Percentiles rank a stretch among this genome's conserved stretches.
Evolutionary conservation across 225 moss, liverwort and hornwort genomes (phyloP).

Genomic region (Marchantia polymorpha): DNA sequence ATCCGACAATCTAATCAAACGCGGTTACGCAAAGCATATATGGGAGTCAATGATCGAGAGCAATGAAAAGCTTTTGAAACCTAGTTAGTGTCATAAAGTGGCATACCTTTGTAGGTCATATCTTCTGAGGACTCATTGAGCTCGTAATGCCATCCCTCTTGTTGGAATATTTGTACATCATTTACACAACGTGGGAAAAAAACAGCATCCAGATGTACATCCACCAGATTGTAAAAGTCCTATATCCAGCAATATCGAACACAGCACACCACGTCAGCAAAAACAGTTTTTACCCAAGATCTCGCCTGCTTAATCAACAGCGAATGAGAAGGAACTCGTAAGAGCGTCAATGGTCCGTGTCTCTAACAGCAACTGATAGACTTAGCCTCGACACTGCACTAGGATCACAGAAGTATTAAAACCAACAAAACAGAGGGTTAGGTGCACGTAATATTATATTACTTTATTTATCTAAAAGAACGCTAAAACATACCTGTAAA

Average conservation of each 20-base stretch:
- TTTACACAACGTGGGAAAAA: constrained; percentile 91
- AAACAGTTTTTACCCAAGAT: no score
- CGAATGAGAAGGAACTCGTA: no score
- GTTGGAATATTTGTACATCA: constrained; percentile 84
- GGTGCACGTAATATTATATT: no score
- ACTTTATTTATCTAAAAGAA: no score
- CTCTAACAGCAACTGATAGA: background rate
- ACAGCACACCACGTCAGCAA: no score
- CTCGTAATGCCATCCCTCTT: constrained; percentile 99
- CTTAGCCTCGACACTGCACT: background rate
- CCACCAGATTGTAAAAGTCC: constrained; percentile 97
- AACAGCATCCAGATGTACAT: constrained; percentile 97
- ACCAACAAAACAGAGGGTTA: background rate
- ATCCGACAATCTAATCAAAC: no score
- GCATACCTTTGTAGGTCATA: constrained; percentile 86
- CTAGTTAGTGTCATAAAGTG: no score
- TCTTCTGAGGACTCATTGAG: constrained; percentile 88
- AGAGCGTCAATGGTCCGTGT: background rate
- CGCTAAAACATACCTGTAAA: constrained; percentile 50
- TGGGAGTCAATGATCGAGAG: no score
- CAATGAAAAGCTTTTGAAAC: no score
- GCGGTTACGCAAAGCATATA: no score
- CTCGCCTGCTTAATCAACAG: no score
- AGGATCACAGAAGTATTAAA: background rate
- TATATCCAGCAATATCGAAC: constrained; percentile 34